A percentile compares a stretch with the other conserved stretches of the same genome.
phyloP scores from a whole-genome alignment of 2,329 filamentous ascomycete genomes.

The Myriosclerotinia duriaeana region DNA sequence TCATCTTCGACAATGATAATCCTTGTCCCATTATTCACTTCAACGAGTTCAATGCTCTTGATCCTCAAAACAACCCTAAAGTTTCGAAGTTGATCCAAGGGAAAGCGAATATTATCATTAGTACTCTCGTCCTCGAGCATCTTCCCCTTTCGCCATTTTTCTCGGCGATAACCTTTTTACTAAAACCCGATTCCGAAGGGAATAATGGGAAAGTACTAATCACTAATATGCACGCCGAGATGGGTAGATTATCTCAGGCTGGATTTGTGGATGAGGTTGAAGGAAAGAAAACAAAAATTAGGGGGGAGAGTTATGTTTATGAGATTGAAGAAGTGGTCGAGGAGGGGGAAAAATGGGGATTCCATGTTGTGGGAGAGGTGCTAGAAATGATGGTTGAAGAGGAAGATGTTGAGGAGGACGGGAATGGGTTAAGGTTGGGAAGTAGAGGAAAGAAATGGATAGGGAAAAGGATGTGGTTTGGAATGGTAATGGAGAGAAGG shows the following conservation, averaged over 20 bases:
- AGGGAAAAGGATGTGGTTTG: constrained; percentile 55
- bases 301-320: constrained; percentile 59
- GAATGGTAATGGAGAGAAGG: constrained; percentile 45
- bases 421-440: constrained; percentile 55
- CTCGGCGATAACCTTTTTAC: constrained; percentile 19
- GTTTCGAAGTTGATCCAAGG: constrained; percentile 9
- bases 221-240: constrained; percentile 69
- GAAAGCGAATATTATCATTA: constrained; percentile 49
- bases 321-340: constrained; percentile 51
- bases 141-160: constrained; percentile 55
- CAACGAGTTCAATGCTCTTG: constrained; percentile 34
- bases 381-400: constrained; percentile 50
- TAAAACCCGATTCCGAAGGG: constrained; percentile 41
- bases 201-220: constrained; percentile 53
- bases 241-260: constrained; percentile 59
- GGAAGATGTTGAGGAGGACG: constrained; percentile 37
- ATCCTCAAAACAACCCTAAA: constrained; percentile 33
- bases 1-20: neutral
- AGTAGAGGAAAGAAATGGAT: constrained; percentile 64
- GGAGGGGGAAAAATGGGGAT: constrained; percentile 49
- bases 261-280: constrained; percentile 56
- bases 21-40: constrained; percentile 24
- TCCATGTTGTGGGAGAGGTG: constrained; percentile 46
- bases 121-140: constrained; percentile 65
- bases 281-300: constrained; percentile 54